These are phyloP conservation scores for Amylostereum areolatum DNA, from an alignment of 1,284 basidiomycete genomes.

Conservation along the genomic window DNA sequence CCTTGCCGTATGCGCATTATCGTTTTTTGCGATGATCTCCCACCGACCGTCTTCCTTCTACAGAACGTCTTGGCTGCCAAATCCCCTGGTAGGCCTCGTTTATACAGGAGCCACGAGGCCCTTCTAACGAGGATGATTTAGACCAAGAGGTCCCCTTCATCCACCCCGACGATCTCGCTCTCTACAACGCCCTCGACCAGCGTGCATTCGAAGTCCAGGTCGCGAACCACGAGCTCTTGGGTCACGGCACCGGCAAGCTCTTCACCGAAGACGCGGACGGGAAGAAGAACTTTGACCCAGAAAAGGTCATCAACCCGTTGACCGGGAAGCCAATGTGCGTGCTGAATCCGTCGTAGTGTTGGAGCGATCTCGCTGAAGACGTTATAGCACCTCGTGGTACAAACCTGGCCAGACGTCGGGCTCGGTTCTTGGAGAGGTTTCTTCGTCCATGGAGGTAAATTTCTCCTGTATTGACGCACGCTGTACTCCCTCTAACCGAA, in stretches of 20 bases:
- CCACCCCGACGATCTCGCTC: conserved; percentile 60
- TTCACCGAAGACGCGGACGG: conserved; percentile 74
- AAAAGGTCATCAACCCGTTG: conserved; percentile 74
- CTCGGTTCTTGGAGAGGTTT: conserved; percentile 76
- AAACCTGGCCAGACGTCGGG: conserved; percentile 76
- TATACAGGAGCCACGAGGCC: background rate
- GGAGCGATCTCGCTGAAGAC: background rate
- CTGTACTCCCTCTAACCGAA: too few relatives aligned
- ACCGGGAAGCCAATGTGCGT: conserved; percentile 71
- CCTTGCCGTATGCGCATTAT: conserved; percentile 41
- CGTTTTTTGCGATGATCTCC: too few relatives aligned
- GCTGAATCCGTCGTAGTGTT: background rate
- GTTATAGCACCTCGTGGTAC: conserved; percentile 68
- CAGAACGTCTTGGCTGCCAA: conserved; percentile 81
- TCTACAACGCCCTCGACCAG: conserved; percentile 74
- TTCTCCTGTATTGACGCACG: too few relatives aligned
- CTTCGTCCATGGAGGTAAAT: conserved; percentile 67
- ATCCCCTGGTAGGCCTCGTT: conserved; percentile 54
- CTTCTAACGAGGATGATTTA: conserved; percentile 19
- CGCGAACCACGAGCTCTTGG: conserved; percentile 79
- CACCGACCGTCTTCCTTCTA: background rate
- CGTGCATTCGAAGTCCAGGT: conserved; percentile 80
- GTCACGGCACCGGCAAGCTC: conserved; percentile 75
- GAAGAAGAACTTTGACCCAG: conserved; percentile 71
- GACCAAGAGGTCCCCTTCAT: conserved; percentile 78